Conservation (phyloP, 768 basidiomycete species). For the Amanita thiersii region DNA sequence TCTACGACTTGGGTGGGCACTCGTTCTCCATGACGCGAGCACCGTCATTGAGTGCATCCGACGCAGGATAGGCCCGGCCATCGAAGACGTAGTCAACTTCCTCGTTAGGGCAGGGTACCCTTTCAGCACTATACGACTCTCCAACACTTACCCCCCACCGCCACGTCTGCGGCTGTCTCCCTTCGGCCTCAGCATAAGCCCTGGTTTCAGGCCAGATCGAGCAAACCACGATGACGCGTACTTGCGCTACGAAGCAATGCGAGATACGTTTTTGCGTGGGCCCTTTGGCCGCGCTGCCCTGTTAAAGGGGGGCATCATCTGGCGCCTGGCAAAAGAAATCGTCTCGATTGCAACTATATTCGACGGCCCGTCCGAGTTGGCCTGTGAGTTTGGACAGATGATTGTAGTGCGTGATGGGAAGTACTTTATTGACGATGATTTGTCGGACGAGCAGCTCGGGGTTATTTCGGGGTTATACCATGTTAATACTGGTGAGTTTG, state of each 20-base stretch:
- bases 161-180: slow-evolving; percentile 1
- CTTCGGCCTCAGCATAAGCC: not conserved
- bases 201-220: not conserved
- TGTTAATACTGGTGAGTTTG: not conserved
- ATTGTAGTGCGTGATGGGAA: not conserved
- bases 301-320: slow-evolving; percentile 5
- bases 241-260: not conserved
- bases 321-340: slow-evolving; percentile 3
- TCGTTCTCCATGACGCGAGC: not conserved
- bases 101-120: slow-evolving; percentile 2
- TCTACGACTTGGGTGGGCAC: not conserved
- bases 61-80: not conserved
- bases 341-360: slow-evolving; percentile 4
- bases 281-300: slow-evolving; percentile 4
- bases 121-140: not conserved
- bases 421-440: slow-evolving; percentile 3
- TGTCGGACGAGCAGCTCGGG: slow-evolving; percentile 3
- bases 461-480: slow-evolving; percentile 5
- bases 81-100: slow-evolving; percentile 4
- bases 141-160: slow-evolving; percentile 3
- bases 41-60: slow-evolving; percentile 4
- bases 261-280: not conserved
- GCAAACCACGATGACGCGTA: no score
- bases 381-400: slow-evolving; percentile 1
- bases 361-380: not conserved